Percentiles rank a stretch among this genome's conserved stretches.
Evolutionary conservation across 2,329 filamentous ascomycete genomes (phyloP).

Genomic region (Claviceps quebecensis): DNA sequence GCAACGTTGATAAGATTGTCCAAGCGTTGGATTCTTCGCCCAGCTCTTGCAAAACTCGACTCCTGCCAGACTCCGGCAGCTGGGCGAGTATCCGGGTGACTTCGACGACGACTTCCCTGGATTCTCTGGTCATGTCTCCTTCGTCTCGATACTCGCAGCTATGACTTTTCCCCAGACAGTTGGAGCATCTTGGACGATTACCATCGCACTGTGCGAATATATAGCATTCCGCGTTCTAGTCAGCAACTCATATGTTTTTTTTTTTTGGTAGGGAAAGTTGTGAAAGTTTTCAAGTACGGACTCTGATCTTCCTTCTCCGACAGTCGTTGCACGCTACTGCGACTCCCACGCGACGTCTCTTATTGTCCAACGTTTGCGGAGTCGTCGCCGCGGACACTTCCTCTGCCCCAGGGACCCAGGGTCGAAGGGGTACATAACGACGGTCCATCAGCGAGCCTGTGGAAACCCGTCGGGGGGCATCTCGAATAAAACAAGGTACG

Average conservation of each 20-base stretch:
- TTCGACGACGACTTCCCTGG: constrained; percentile 9
- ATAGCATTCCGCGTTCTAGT: neutral
- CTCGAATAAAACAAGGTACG: neutral
- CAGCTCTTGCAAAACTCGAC: constrained; percentile 10
- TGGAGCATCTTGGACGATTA: constrained; percentile 9
- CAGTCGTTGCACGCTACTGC: constrained; percentile 13
- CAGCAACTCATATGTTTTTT: neutral
- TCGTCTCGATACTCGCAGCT: constrained; percentile 11
- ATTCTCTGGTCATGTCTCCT: constrained; percentile 2
- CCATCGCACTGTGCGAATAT: constrained; percentile 9
- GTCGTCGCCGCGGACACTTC: neutral
- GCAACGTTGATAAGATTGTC: constrained; percentile 11
- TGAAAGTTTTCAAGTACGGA: constrained; percentile 3
- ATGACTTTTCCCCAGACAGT: constrained; percentile 8
- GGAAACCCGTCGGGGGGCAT: no score
- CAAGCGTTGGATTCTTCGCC: constrained; percentile 11
- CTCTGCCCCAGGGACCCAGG: neutral
- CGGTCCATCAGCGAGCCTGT: constrained; percentile 2
- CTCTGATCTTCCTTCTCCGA: constrained; percentile 12
- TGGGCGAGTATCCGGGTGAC: constrained; percentile 13
- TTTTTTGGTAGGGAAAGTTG: no score
- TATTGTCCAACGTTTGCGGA: constrained; percentile 1
- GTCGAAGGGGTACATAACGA: constrained; percentile 2
- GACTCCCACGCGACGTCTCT: constrained; percentile 13
- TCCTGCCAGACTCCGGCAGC: constrained; percentile 9